Conservation (phyloP, 1,284 basidiomycete species). For the Rhodotorula sp. region DNA sequence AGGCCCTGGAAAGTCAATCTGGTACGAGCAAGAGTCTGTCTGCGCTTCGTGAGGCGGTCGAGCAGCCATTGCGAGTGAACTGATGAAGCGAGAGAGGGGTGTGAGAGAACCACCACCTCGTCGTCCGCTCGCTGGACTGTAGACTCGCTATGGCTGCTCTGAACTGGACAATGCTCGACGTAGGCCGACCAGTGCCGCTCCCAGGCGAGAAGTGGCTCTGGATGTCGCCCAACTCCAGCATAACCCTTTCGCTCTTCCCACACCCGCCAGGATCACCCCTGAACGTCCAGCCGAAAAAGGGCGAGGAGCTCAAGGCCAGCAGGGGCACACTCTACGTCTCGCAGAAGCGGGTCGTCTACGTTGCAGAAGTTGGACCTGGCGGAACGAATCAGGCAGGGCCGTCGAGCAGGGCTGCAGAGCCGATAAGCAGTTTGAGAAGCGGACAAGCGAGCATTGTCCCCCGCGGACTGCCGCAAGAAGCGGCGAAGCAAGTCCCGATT, state of each 20-base stretch:
- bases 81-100: background rate
- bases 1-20: constrained; percentile 14
- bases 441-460: constrained; percentile 4
- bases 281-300: background rate
- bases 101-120: background rate
- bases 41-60: background rate
- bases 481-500: background rate
- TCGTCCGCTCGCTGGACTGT: background rate
- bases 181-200: constrained; percentile 22
- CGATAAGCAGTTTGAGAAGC: background rate
- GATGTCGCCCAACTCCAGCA: background rate
- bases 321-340: constrained; percentile 27
- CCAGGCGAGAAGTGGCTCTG: constrained; percentile 37
- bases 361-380: constrained; percentile 6
- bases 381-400: background rate
- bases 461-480: too few species aligned
- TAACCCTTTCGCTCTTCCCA: constrained; percentile 19
- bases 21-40: constrained; percentile 20
- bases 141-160: constrained; percentile 28
- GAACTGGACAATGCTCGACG: constrained; percentile 30
- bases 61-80: background rate
- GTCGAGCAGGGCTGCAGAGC: too few species aligned
- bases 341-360: constrained; percentile 35
- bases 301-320: background rate
- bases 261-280: constrained; percentile 4